Base-by-base conservation (phyloP, 2,329 filamentous ascomycete genomes). In the Aspergillus unguis region DNA sequence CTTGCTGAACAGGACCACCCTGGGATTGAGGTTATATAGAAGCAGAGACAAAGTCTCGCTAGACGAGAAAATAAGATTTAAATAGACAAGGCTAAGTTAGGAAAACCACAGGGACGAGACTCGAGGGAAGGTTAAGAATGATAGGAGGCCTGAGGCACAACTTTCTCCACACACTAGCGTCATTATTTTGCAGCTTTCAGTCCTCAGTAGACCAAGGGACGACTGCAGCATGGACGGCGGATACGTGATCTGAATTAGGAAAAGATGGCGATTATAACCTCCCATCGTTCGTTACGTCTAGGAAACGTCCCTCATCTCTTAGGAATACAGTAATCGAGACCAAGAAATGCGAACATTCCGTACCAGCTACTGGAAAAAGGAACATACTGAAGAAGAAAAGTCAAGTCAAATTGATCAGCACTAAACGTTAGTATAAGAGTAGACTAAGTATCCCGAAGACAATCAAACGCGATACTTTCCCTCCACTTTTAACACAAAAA, bases 401-500 rank as follows among this genome's bases (percentile, higher is more conserved):
- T 35, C 27, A 43, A 29, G n/a, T 46, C 17, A 26, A 44, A 33
- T 23, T n/a, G 29, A 32, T 43, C 44, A 49, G 47, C 33, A 49
- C 47, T 43, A 32, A 9, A 44, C 2, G 47, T 49, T 49, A 49
- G 47, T 44, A 43, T 8, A 43, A 33, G 26, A 25, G 27, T 33
- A 44, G 33, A 44, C 40, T 36, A 42, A 17, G 31, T 35, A 17
- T 23, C 44, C 8, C 11, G n/a, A 23, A 35, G 36, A 25, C 26
- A 36, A 42, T n/a, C 10, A 48, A 28, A 33, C 29, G 29, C 28
- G 17, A 27, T 6, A 25, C 31, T 28, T 33, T 40, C 45, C 9
- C 9, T 33, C 23, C 9, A 10, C 17, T 28, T 40, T 27, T 35
- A 6, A 27, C 9, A 28, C 5, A 29, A 29, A 29, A 3, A 10